Evolutionary conservation across 495 filamentous ascomycete species (phyloP).

Genomic region (Bathelium albidoporum): DNA sequence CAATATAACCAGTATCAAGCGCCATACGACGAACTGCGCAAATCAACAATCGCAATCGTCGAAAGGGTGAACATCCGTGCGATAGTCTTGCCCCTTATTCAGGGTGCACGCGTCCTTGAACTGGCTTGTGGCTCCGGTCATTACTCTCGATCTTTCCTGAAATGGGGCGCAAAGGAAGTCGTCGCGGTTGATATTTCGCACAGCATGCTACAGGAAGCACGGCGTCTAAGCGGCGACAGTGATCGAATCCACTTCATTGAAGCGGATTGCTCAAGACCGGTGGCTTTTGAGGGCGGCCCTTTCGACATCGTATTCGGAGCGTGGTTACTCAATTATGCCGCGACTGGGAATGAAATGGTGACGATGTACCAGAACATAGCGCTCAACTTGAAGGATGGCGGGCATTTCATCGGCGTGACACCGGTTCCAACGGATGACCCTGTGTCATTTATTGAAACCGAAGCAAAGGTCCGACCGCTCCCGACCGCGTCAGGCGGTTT

Average conservation of each 20-base stretch:
- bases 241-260: constrained; percentile 10
- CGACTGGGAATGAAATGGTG: constrained; percentile 19
- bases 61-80: constrained; percentile 21
- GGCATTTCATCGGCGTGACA: constrained; percentile 29
- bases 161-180: constrained; percentile 22
- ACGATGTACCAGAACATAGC: constrained; percentile 30
- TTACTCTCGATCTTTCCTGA: constrained; percentile 17
- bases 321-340: constrained; percentile 36
- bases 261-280: constrained; percentile 20
- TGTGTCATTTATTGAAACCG: constrained; percentile 1
- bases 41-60: constrained; percentile 9
- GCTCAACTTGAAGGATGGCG: constrained; percentile 28
- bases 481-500: constrained; percentile 12
- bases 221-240: neutral
- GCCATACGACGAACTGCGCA: constrained; percentile 16
- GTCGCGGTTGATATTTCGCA: constrained; percentile 11
- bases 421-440: constrained; percentile 15
- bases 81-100: constrained; percentile 12
- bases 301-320: constrained; percentile 33
- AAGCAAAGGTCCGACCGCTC: constrained; percentile 5
- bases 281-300: constrained; percentile 19
- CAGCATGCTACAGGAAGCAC: constrained; percentile 7
- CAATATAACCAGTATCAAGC: constrained; percentile 10
- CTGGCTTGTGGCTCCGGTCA: constrained; percentile 27
- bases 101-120: constrained; percentile 24